Percentiles rank a stretch among this genome's conserved stretches.
Evolutionary conservation across 208 protist genomes (phyloP).

Genomic region (Endotrypanum monterogeii): DNA sequence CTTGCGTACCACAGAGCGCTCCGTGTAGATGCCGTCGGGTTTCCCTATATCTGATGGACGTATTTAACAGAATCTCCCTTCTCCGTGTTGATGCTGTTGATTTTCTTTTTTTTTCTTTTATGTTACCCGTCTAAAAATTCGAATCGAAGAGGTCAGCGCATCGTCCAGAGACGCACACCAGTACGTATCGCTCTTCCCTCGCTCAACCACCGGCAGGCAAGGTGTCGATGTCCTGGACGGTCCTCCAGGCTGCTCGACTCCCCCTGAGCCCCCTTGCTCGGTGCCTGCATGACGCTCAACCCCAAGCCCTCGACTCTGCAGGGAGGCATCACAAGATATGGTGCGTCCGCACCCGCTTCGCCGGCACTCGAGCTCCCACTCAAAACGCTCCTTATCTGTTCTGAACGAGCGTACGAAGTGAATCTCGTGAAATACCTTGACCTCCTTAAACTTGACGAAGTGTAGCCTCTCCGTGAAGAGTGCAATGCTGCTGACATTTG

Average conservation of each 20-base stretch:
- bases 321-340: neutral
- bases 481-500: conserved; percentile 67
- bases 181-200: conserved; percentile 1
- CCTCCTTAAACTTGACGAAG: conserved; percentile 69
- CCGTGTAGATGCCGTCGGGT: too few relatives aligned
- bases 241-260: neutral
- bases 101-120: neutral
- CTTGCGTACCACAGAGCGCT: too few relatives aligned
- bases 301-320: neutral
- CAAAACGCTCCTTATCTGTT: conserved; percentile 31
- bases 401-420: conserved; percentile 50
- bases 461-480: conserved; percentile 76
- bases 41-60: too few relatives aligned
- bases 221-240: neutral
- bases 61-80: neutral
- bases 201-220: neutral
- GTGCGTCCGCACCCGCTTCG: conserved; percentile 1
- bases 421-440: conserved; percentile 87
- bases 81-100: neutral
- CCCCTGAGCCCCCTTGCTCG: neutral
- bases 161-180: conserved; percentile 28
- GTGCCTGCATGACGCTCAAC: neutral
- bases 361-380: conserved; percentile 34
- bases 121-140: conserved; percentile 9
- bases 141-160: conserved; percentile 8